Evolutionary conservation across 768 basidiomycete species (phyloP).

Genomic region (Tricholoma sp.): DNA sequence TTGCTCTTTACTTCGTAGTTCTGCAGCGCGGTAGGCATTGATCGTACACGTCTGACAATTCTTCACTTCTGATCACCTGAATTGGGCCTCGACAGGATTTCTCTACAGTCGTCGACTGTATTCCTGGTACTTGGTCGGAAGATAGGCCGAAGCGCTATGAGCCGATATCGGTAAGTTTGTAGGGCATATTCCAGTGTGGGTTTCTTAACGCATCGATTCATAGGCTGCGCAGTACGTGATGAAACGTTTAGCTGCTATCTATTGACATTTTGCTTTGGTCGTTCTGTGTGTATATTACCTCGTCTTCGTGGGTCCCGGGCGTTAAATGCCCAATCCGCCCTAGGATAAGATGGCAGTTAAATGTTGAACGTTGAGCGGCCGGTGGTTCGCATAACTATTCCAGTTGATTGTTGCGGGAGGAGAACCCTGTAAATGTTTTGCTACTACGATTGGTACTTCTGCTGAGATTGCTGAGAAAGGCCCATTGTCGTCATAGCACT

Average conservation of each 20-base stretch:
- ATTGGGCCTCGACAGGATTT: slow-evolving; percentile 28
- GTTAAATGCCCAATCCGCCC: no score
- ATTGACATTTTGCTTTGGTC: no score
- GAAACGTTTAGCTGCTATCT: slow-evolving; percentile 32
- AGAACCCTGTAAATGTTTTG: no score
- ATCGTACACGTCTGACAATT: neutral
- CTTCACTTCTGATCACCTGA: neutral
- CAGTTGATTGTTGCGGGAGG: no score
- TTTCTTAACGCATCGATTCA: neutral
- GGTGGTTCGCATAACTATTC: no score
- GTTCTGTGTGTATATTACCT: no score
- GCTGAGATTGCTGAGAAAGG: no score
- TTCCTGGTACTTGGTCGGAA: slow-evolving; percentile 47
- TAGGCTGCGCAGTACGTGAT: slow-evolving; percentile 34
- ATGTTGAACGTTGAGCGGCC: no score
- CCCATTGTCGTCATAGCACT: no score
- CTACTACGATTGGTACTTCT: no score
- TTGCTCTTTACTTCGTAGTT: slow-evolving; percentile 15
- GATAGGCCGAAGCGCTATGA: slow-evolving; percentile 45
- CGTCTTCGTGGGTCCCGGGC: no score
- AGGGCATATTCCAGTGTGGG: neutral
- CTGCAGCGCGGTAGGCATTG: slow-evolving; percentile 26
- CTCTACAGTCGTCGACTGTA: slow-evolving; percentile 39
- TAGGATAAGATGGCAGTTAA: no score
- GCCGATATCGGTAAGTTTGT: slow-evolving; percentile 34